These are phyloP conservation scores for Holtermannia corniformis DNA, from an alignment of 768 basidiomycete genomes.

Conservation along the genomic window DNA sequence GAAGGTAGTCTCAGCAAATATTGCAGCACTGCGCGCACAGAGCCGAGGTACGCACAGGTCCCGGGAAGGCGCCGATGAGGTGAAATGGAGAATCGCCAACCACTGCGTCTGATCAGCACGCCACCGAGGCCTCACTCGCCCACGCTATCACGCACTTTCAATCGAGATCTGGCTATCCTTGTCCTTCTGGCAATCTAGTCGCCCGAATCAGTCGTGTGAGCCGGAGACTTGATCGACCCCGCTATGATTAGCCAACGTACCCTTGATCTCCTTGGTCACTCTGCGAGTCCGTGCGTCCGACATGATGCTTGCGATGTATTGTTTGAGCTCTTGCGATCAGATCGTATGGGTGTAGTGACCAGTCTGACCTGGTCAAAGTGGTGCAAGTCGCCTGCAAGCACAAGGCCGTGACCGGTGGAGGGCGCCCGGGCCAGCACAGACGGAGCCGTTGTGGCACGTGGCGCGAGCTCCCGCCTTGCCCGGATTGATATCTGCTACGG, in stretches of 20 bases:
- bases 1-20: neutral
- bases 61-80: conserved; percentile 79
- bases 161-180: conserved; percentile 77
- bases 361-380: too few species aligned
- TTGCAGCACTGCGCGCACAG: neutral
- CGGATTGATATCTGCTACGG: too few species aligned
- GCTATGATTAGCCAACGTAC: conserved; percentile 38
- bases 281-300: conserved; percentile 85
- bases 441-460: too few species aligned
- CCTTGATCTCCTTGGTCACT: conserved; percentile 89
- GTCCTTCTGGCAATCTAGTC: conserved; percentile 89
- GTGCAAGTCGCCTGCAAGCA: too few species aligned
- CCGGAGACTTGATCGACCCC: neutral
- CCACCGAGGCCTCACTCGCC: neutral
- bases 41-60: conserved; percentile 49
- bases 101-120: conserved; percentile 42
- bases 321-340: too few species aligned
- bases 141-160: conserved; percentile 44
- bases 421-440: too few species aligned
- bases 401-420: too few species aligned
- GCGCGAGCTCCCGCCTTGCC: too few species aligned
- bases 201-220: neutral
- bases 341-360: too few species aligned
- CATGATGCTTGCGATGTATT: conserved; percentile 35
- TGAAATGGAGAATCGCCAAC: conserved; percentile 85